Conservation (phyloP, 2,329 filamentous ascomycete genomes). For the Beauveria brongniartii region DNA sequence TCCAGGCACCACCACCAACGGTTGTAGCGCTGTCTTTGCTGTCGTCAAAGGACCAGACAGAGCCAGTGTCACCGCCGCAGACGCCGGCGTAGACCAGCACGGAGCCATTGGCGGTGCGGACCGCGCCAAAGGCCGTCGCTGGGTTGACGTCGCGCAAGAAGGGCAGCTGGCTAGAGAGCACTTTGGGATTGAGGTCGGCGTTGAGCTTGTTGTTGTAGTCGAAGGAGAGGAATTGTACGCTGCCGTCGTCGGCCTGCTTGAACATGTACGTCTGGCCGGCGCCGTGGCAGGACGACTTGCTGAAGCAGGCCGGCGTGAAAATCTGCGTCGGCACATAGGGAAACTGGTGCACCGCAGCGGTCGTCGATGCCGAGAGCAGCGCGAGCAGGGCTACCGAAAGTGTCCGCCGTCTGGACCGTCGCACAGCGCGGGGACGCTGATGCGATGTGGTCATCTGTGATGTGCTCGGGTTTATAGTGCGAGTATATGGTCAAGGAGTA, state of each 20-base stretch:
- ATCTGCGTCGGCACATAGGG: slow-evolving; percentile 75
- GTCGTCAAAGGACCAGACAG: slow-evolving; percentile 61
- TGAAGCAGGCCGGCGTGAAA: slow-evolving; percentile 44
- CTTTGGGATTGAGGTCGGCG: slow-evolving; percentile 37
- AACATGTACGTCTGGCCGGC: slow-evolving; percentile 62
- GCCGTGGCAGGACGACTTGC: slow-evolving; percentile 30
- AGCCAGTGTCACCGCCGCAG: slow-evolving; percentile 49
- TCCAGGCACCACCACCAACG: slow-evolving; percentile 20
- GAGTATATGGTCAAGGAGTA: not conserved
- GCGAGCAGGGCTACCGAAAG: not conserved
- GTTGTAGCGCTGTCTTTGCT: slow-evolving; percentile 24
- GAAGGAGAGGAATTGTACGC: slow-evolving; percentile 52
- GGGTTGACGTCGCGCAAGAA: slow-evolving; percentile 45
- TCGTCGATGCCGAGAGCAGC: not conserved
- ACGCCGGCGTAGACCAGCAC: slow-evolving; percentile 68
- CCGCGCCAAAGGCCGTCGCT: slow-evolving; percentile 56
- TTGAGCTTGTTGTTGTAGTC: slow-evolving; percentile 54
- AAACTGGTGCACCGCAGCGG: slow-evolving; percentile 37
- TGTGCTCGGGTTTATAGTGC: not conserved
- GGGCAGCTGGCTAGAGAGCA: slow-evolving; percentile 49
- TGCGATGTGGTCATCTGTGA: not conserved
- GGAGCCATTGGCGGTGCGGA: slow-evolving; percentile 58
- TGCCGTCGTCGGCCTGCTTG: slow-evolving; percentile 37
- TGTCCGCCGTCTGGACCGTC: not conserved
- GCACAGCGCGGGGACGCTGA: not conserved